A percentile compares a stretch with the other conserved stretches of the same genome.
These are phyloP conservation scores for Thymus mandschuricus DNA, from an alignment of 257 asterid genomes.

Conservation along the genomic window DNA sequence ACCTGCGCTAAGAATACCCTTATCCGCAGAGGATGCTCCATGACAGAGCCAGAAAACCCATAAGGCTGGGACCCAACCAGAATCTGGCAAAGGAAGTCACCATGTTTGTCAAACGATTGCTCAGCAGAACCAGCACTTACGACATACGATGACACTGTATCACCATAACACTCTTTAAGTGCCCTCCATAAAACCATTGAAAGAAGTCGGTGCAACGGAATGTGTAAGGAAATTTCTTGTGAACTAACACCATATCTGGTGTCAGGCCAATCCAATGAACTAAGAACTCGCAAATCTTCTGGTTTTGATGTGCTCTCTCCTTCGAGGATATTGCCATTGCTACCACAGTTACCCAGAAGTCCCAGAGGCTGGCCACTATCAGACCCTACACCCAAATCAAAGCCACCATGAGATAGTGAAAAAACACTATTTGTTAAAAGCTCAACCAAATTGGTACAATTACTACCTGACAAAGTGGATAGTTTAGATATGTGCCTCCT, in stretches of 20 bases:
- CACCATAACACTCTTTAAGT: slow-evolving; percentile 74
- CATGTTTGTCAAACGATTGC: slow-evolving; percentile 41
- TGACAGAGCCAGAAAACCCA: slow-evolving; percentile 86
- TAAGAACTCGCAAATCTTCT: slow-evolving; percentile 72
- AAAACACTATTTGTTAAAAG: slow-evolving; percentile 34
- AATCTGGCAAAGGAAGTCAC: slow-evolving; percentile 70
- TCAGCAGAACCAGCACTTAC: slow-evolving; percentile 42
- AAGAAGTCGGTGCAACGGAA: slow-evolving; percentile 87
- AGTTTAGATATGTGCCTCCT: slow-evolving; percentile 55
- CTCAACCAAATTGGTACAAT: slow-evolving; percentile 47
- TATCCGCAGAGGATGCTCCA: slow-evolving; percentile 96
- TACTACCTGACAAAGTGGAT: slow-evolving; percentile 46
- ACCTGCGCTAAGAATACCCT: slow-evolving; percentile 97
- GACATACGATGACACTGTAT: slow-evolving; percentile 44
- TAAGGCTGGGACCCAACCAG: slow-evolving; percentile 84
- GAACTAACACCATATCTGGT: slow-evolving; percentile 81
- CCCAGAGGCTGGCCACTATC: slow-evolving; percentile 48
- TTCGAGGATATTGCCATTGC: slow-evolving; percentile 56
- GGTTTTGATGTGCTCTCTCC: slow-evolving; percentile 60
- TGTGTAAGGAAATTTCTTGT: slow-evolving; percentile 80
- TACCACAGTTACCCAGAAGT: slow-evolving; percentile 48
- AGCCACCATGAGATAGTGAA: slow-evolving; percentile 44
- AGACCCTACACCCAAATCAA: slow-evolving; percentile 41
- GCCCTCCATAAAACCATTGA: slow-evolving; percentile 78
- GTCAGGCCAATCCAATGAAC: slow-evolving; percentile 84